phyloP scores from a whole-genome alignment of 805 yeast species.

The Isabelozyma rhagii region DNA sequence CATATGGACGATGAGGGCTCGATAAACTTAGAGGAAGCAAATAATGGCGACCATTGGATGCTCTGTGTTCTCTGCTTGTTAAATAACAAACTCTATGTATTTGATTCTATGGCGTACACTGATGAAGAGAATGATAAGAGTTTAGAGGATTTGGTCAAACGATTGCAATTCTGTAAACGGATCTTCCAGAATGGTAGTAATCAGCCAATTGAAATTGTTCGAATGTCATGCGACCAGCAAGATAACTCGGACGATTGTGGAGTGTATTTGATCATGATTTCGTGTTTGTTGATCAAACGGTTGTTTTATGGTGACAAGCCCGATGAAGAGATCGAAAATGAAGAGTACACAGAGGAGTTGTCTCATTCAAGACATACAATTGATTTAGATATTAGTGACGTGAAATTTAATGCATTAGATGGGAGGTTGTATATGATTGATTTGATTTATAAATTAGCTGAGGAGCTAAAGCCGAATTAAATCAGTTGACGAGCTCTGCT shows the following conservation, averaged over 20 bases:
- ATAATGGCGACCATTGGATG: constrained; percentile 79
- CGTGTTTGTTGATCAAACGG: constrained; percentile 29
- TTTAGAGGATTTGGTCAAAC: constrained; percentile 16
- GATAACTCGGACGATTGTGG: constrained; percentile 69
- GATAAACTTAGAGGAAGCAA: constrained; percentile 44
- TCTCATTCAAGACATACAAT: constrained; percentile 15
- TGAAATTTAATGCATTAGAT: constrained; percentile 46
- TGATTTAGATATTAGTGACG: constrained; percentile 35
- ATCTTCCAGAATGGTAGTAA: constrained; percentile 19
- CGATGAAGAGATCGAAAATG: constrained; percentile 3
- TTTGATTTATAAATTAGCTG: constrained; percentile 9
- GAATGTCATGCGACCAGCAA: constrained; percentile 54
- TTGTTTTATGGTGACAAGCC: constrained; percentile 14
- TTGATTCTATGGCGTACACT: constrained; percentile 55
- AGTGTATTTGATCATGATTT: constrained; percentile 38
- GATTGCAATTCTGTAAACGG: constrained; percentile 17
- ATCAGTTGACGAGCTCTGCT: background rate
- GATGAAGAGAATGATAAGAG: constrained; percentile 25
- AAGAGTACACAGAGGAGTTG: constrained; percentile 4
- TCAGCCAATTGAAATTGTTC: constrained; percentile 17
- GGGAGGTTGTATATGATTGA: constrained; percentile 42
- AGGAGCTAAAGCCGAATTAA: background rate
- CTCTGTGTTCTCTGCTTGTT: constrained; percentile 50
- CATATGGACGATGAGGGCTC: constrained; percentile 50
- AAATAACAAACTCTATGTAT: constrained; percentile 48